phyloP scores from a whole-genome alignment of 352 stramenopile species.

The Phytophthora cryptogea region DNA sequence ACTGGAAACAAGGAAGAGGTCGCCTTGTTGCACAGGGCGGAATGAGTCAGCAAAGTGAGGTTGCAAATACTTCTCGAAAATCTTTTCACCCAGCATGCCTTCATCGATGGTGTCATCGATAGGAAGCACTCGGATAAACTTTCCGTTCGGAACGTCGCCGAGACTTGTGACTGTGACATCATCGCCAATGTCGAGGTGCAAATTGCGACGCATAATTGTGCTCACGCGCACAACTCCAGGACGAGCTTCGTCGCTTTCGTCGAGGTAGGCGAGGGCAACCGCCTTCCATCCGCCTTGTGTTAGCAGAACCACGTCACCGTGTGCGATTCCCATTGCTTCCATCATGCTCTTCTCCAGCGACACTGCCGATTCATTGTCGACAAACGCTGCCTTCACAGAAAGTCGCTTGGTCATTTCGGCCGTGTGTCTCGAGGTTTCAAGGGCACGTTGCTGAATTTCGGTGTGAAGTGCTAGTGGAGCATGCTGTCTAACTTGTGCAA shows the following conservation, averaged over 20 bases:
- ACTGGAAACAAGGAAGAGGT: conserved; percentile 17
- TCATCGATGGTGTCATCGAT: conserved; percentile 31
- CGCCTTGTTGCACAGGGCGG: conserved; percentile 22
- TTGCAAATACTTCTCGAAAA: conserved; percentile 31
- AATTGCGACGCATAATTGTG: conserved; percentile 30
- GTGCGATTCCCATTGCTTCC: conserved; percentile 12
- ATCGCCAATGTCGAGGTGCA: conserved; percentile 20
- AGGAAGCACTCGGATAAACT: conserved; percentile 23
- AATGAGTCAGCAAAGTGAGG: conserved; percentile 21
- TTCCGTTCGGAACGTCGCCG: conserved; percentile 20
- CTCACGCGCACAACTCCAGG: conserved; percentile 14
- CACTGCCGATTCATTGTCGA: conserved; percentile 22
- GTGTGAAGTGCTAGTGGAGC: not conserved
- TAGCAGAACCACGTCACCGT: conserved; percentile 26
- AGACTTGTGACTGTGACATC: conserved; percentile 18
- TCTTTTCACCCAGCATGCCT: conserved; percentile 11
- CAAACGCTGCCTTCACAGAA: conserved; percentile 14
- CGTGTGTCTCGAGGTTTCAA: not conserved
- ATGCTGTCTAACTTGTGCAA: not conserved
- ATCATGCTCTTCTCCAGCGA: conserved; percentile 18
- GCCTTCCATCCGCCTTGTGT: conserved; percentile 17
- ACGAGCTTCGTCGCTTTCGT: conserved; percentile 26
- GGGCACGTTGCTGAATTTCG: not conserved
- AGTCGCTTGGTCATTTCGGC: conserved; percentile 19
- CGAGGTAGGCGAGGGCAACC: conserved; percentile 18